Percentiles rank a stretch among this genome's conserved stretches.
These are phyloP conservation scores for Chaetomidium leptoderma DNA, from an alignment of 495 filamentous ascomycete species.

Conservation along the genomic window DNA sequence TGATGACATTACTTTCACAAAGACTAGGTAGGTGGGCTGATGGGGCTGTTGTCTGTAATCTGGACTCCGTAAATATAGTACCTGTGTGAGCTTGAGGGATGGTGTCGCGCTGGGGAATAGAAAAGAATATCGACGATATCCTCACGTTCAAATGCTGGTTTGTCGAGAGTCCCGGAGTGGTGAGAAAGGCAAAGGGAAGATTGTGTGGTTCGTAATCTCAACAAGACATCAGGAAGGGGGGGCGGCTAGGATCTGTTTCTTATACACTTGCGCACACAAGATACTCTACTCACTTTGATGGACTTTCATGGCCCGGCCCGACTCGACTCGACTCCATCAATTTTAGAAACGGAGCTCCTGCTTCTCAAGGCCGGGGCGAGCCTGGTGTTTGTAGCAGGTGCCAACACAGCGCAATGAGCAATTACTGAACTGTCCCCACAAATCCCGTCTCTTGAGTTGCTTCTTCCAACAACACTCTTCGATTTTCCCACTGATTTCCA, in stretches of 20 bases:
- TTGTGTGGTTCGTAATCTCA: not conserved
- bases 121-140: too few relatives aligned
- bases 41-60: too few relatives aligned
- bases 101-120: too few relatives aligned
- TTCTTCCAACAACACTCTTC: not conserved
- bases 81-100: too few relatives aligned
- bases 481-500: not conserved
- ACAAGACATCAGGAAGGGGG: not conserved
- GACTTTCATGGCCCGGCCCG: not conserved
- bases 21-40: too few relatives aligned
- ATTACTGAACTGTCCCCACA: not conserved
- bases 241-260: not conserved
- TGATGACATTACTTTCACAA: too few relatives aligned
- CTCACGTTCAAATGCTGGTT: too few relatives aligned
- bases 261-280: not conserved
- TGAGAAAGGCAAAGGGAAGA: not conserved
- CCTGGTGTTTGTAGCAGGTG: not conserved
- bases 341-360: not conserved
- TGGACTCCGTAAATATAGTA: too few relatives aligned
- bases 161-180: not conserved
- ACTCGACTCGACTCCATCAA: not conserved
- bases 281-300: not conserved
- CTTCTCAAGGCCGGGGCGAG: not conserved
- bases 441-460: not conserved
- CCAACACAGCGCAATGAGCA: not conserved